A percentile compares a stretch with the other conserved stretches of the same genome.
These are phyloP conservation scores for Simmondsia chinensis DNA, from an alignment of 148 eudicot genomes.

Conservation along the genomic window DNA sequence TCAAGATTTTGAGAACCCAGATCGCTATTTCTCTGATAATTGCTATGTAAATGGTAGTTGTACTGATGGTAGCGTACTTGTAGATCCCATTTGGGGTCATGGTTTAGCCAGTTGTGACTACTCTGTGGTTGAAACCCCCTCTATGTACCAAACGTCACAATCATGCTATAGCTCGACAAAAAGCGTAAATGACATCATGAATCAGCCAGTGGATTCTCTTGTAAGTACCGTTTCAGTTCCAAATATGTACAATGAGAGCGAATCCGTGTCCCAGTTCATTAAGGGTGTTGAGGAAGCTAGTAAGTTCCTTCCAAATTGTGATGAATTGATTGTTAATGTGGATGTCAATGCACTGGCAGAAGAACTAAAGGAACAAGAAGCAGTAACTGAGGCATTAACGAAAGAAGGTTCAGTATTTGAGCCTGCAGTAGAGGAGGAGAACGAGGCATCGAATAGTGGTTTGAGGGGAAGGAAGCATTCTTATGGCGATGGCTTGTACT, in stretches of 20 bases:
- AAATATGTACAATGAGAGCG: constrained; percentile 25
- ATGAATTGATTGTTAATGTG: constrained; percentile 13
- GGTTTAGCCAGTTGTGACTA: constrained; percentile 2
- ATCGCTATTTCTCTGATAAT: constrained; percentile 9
- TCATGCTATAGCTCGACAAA: constrained; percentile 14
- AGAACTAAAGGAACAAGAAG: constrained; percentile 5
- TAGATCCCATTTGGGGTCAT: constrained; percentile 25
- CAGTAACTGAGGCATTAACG: too few species aligned
- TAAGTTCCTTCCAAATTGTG: constrained; percentile 39
- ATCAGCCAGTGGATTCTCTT: constrained; percentile 31
- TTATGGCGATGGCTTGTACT: constrained; percentile 11
- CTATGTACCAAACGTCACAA: constrained; percentile 4
- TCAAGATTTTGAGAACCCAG: constrained; percentile 13
- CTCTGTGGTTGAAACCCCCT: constrained; percentile 2
- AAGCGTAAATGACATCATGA: constrained; percentile 12
- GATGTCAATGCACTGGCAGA: constrained; percentile 8
- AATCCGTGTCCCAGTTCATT: constrained; percentile 35
- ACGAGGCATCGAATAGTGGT: constrained; percentile 6
- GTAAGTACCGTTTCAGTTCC: constrained; percentile 15
- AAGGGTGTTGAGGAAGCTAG: constrained; percentile 52
- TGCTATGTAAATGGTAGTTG: neutral
- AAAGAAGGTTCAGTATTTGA: too few species aligned
- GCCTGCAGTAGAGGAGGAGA: constrained; percentile 12
- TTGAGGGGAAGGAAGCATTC: constrained; percentile 41
- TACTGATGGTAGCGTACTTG: constrained; percentile 13